Evolutionary conservation across 495 filamentous ascomycete genomes (phyloP).

Genomic region (Penicillium cosmopolitanum): DNA sequence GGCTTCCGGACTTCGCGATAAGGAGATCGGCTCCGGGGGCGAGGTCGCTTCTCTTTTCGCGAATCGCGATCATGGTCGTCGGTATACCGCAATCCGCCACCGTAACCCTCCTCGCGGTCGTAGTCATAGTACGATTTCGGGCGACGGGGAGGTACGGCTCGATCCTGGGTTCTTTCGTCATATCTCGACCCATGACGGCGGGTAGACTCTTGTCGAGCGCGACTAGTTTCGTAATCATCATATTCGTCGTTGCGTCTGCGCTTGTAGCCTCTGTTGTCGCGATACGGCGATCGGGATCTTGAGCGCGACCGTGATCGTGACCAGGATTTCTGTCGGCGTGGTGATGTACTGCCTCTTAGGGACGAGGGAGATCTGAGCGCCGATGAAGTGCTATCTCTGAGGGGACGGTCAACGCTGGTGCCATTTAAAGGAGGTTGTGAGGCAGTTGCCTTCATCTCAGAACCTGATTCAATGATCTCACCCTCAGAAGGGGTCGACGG

Average conservation of each 20-base stretch:
- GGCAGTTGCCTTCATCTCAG: constrained; percentile 71
- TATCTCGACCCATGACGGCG: constrained; percentile 41
- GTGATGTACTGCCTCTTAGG: constrained; percentile 39
- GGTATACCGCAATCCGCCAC: constrained; percentile 51
- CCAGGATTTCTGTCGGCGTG: constrained; percentile 45
- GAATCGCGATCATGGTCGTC: constrained; percentile 66
- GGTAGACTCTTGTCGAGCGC: constrained; percentile 55
- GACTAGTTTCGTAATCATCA: constrained; percentile 49
- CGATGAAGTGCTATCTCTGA: constrained; percentile 57
- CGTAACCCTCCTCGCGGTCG: constrained; percentile 60
- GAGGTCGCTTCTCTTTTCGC: constrained; percentile 62
- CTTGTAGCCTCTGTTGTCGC: constrained; percentile 64
- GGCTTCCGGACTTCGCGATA: constrained; percentile 47
- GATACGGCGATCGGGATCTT: constrained; percentile 45
- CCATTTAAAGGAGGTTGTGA: constrained; percentile 77
- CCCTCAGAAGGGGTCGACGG: constrained; percentile 68
- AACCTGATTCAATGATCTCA: constrained; percentile 80
- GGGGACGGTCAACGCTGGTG: constrained; percentile 75
- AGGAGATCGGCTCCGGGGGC: constrained; percentile 66
- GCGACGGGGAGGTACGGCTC: constrained; percentile 30
- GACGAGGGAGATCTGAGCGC: constrained; percentile 56
- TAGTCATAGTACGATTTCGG: constrained; percentile 65
- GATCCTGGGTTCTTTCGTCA: constrained; percentile 39
- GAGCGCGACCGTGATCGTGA: constrained; percentile 40
- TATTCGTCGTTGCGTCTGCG: constrained; percentile 69